These are phyloP conservation scores for Cokeromyces recurvatus DNA, from an alignment of 371 early-diverging fungal genomes.

Conservation along the genomic window DNA sequence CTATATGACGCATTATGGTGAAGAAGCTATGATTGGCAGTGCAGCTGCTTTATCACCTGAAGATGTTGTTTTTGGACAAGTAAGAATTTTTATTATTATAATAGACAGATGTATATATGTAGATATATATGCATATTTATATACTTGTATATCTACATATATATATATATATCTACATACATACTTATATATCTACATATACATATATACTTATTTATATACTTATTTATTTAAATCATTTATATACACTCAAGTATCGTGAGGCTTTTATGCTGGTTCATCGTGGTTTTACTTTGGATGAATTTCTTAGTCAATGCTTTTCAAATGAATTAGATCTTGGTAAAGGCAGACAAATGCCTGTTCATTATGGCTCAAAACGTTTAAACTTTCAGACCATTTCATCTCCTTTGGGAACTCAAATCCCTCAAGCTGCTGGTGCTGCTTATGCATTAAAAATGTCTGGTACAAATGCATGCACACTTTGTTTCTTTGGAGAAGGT, in stretches of 20 bases:
- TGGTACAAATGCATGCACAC: slow-evolving; percentile 70
- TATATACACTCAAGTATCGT: slow-evolving; percentile 79
- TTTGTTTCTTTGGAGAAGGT: slow-evolving; percentile 98
- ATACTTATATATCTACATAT: too few species aligned
- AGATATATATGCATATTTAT: too few species aligned
- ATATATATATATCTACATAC: too few species aligned
- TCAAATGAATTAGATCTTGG: slow-evolving; percentile 85
- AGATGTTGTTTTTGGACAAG: slow-evolving; percentile 91
- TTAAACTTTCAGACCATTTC: slow-evolving; percentile 95
- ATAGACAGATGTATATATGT: too few species aligned
- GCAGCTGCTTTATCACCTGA: slow-evolving; percentile 83
- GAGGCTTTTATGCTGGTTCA: slow-evolving; percentile 92
- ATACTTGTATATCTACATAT: background rate
- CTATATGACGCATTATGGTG: slow-evolving; percentile 98
- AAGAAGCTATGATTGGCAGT: slow-evolving; percentile 92
- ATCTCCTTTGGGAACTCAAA: slow-evolving; percentile 93
- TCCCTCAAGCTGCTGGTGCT: slow-evolving; percentile 98
- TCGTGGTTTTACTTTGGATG: slow-evolving; percentile 89
- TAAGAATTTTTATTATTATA: slow-evolving; percentile 29
- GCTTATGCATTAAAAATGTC: slow-evolving; percentile 92
- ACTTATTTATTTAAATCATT: too few species aligned
- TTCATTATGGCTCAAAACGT: slow-evolving; percentile 89
- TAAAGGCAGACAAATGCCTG: slow-evolving; percentile 98
- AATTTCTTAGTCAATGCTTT: slow-evolving; percentile 96
- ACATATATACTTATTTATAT: too few species aligned